A percentile compares a stretch with the other conserved stretches of the same genome.
These are phyloP conservation scores for Tothia fuscella DNA, from an alignment of 2,329 filamentous ascomycete species.

Conservation along the genomic window DNA sequence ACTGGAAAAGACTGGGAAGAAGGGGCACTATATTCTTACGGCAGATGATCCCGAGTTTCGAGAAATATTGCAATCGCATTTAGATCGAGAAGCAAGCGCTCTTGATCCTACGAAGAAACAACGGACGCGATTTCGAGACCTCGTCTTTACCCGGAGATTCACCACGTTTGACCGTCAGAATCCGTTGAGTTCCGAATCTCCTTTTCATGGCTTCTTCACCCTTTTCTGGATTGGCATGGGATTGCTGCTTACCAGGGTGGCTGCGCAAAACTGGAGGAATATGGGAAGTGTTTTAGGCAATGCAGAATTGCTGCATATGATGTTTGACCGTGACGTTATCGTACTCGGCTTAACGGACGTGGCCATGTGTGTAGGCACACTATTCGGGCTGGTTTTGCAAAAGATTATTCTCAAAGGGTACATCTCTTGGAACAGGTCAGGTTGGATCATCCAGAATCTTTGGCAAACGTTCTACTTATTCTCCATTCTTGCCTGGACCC, in stretches of 20 bases:
- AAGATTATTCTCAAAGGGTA: conserved; percentile 45
- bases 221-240: conserved; percentile 64
- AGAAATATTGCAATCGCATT: conserved; percentile 31
- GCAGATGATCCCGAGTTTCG: conserved; percentile 38
- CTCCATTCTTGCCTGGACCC: conserved; percentile 51
- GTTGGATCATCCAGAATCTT: conserved; percentile 64
- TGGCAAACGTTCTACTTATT: conserved; percentile 59
- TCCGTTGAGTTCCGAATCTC: conserved; percentile 48
- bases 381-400: conserved; percentile 55
- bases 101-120: background rate
- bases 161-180: conserved; percentile 67
- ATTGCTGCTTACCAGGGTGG: conserved; percentile 54
- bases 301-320: conserved; percentile 59
- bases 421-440: conserved; percentile 53
- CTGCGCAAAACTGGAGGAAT: conserved; percentile 54
- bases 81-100: conserved; percentile 30
- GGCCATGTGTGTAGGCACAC: conserved; percentile 54
- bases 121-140: conserved; percentile 33
- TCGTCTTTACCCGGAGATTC: conserved; percentile 62
- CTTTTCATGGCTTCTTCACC: conserved; percentile 69
- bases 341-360: conserved; percentile 50
- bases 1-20: conserved; percentile 33
- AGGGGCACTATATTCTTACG: conserved; percentile 36
- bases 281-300: conserved; percentile 57
- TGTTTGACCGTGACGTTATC: conserved; percentile 46